These are phyloP conservation scores for Sporobolomyces roseus DNA, from an alignment of 768 basidiomycete species.

Conservation along the genomic window DNA sequence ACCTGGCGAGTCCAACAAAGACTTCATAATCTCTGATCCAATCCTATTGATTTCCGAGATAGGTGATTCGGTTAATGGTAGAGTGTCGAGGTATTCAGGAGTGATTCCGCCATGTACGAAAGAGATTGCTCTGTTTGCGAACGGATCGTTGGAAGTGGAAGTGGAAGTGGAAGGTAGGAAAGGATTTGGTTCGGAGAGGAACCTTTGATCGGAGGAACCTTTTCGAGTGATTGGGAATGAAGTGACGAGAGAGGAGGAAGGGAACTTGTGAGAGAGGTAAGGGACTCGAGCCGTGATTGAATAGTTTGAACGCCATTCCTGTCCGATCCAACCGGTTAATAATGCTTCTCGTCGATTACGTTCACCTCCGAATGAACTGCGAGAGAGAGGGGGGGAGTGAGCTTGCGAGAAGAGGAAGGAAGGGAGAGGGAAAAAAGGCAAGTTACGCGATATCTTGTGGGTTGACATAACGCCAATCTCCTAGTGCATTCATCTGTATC, in stretches of 20 bases:
- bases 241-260: constrained; percentile 57
- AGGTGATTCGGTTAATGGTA: constrained; percentile 54
- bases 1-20: constrained; percentile 61
- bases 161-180: constrained; percentile 47
- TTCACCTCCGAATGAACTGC: constrained; percentile 32
- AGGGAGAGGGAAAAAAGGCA: not conserved
- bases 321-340: constrained; percentile 40
- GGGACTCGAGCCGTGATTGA: constrained; percentile 75
- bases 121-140: constrained; percentile 63
- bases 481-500: constrained; percentile 17
- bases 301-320: constrained; percentile 70
- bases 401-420: no score
- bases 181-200: constrained; percentile 51
- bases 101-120: constrained; percentile 92
- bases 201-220: constrained; percentile 33
- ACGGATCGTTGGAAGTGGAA: constrained; percentile 44
- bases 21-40: constrained; percentile 63
- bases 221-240: constrained; percentile 58
- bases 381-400: not conserved
- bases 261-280: constrained; percentile 54
- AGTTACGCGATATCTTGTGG: constrained; percentile 23
- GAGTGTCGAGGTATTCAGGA: constrained; percentile 62
- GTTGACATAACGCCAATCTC: constrained; percentile 40
- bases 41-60: constrained; percentile 68
- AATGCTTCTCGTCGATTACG: constrained; percentile 36